Percentiles rank a stretch among this genome's conserved stretches.
Evolutionary conservation across 2,329 filamentous ascomycete species (phyloP).

Genomic region (Pseudopyrenochaeta lycopersici): DNA sequence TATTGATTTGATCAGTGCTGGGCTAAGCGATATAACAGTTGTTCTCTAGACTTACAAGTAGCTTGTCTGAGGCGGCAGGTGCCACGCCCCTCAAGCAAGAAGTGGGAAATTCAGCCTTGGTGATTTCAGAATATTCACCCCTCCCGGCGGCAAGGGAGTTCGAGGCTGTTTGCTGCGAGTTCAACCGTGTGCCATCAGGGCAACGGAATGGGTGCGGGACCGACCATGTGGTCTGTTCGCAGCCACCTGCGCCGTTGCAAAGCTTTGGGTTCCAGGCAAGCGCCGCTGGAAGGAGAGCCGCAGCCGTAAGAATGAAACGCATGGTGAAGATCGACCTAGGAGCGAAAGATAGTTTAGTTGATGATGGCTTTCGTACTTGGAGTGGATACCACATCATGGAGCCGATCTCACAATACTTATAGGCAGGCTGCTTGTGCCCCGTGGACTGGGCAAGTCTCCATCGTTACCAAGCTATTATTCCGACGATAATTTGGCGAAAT

Average conservation of each 20-base stretch:
- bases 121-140: slow-evolving; percentile 1
- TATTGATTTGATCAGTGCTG: too few species aligned
- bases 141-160: background rate
- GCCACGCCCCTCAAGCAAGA: slow-evolving; percentile 3
- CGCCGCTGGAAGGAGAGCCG: slow-evolving; percentile 1
- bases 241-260: slow-evolving; percentile 11
- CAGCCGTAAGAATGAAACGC: slow-evolving; percentile 2
- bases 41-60: too few species aligned
- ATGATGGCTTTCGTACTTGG: too few species aligned
- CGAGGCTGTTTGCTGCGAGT: slow-evolving; percentile 2
- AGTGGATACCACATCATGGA: too few species aligned
- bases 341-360: too few species aligned
- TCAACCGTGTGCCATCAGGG: slow-evolving; percentile 1
- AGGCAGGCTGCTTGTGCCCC: too few species aligned
- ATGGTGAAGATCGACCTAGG: background rate
- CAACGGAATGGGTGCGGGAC: background rate
- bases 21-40: too few species aligned
- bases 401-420: too few species aligned
- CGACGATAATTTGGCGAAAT: too few species aligned
- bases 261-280: slow-evolving; percentile 7
- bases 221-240: slow-evolving; percentile 2
- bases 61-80: background rate
- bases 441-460: too few species aligned
- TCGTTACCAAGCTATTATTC: too few species aligned
- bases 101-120: slow-evolving; percentile 8